Conservation (phyloP, 768 basidiomycete species). For the Russula virescens region DNA sequence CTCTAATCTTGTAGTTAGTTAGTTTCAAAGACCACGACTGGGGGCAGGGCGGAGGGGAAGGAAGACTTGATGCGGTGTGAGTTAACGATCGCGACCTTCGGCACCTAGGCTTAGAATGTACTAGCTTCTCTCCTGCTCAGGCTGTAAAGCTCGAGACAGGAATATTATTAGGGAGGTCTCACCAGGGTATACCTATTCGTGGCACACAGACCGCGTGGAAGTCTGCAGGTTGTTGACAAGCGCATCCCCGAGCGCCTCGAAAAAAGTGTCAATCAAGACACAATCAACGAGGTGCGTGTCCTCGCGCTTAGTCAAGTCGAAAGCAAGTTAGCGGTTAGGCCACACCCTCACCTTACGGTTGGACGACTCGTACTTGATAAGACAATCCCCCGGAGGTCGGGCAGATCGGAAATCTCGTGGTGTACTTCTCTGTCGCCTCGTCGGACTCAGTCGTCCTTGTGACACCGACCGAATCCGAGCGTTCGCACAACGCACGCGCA, state of each 20-base stretch:
- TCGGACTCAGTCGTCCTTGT: neutral
- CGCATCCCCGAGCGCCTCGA: neutral
- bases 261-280: constrained; percentile 1
- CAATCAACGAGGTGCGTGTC: constrained; percentile 3
- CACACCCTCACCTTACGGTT: neutral
- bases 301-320: neutral
- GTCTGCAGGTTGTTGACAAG: constrained; percentile 12
- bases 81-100: neutral
- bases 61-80: neutral
- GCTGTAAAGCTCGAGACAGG: neutral
- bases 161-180: neutral
- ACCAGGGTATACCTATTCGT: neutral
- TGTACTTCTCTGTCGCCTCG: neutral
- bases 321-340: neutral
- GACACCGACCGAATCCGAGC: neutral
- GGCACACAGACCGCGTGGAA: constrained; percentile 8
- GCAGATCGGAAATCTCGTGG: neutral
- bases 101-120: neutral
- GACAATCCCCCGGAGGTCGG: neutral
- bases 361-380: neutral
- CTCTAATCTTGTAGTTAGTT: too few species aligned
- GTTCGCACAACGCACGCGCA: neutral
- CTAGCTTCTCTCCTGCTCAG: neutral
- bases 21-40: neutral
- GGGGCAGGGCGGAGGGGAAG: constrained; percentile 11